These are phyloP conservation scores for Solanum pinnatisectum DNA, from an alignment of 257 asterid genomes.

Conservation along the genomic window DNA sequence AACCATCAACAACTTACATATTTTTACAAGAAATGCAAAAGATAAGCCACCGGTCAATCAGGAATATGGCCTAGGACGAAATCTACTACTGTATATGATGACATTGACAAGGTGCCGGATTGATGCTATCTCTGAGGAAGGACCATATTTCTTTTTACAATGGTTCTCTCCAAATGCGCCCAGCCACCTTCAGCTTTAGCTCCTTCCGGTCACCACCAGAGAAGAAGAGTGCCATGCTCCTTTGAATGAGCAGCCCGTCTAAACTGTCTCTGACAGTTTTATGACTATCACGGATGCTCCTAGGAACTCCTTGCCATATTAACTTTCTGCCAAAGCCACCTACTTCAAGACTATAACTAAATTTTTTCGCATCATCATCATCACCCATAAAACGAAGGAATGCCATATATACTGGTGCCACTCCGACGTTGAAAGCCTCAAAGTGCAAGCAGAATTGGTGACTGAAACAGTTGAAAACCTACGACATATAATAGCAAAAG, in stretches of 20 bases:
- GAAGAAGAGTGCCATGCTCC: background rate
- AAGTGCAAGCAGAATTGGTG: conserved; percentile 1
- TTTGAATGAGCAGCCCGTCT: conserved; percentile 3
- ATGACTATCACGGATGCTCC: conserved; percentile 3
- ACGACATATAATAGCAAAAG: background rate
- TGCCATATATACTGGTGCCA: background rate
- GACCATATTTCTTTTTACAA: background rate
- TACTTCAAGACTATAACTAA: conserved; percentile 1
- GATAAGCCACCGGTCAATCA: background rate
- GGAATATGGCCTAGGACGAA: background rate
- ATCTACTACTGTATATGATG: background rate
- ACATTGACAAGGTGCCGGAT: background rate
- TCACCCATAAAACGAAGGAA: conserved; percentile 1
- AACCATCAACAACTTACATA: background rate
- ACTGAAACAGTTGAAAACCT: background rate
- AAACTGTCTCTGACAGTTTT: background rate
- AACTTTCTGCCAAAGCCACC: conserved; percentile 1
- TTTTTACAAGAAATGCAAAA: background rate
- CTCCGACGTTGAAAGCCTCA: background rate
- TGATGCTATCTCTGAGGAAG: background rate
- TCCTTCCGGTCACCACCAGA: conserved; percentile 1
- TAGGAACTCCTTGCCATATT: background rate
- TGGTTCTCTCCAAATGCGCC: conserved; percentile 2
- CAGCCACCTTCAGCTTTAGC: background rate
- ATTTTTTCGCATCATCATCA: background rate